A percentile compares a stretch with the other conserved stretches of the same genome.
Evolutionary conservation across 192 early-diverging fungal genomes (phyloP).

Genomic region (Coemansia sp.): DNA sequence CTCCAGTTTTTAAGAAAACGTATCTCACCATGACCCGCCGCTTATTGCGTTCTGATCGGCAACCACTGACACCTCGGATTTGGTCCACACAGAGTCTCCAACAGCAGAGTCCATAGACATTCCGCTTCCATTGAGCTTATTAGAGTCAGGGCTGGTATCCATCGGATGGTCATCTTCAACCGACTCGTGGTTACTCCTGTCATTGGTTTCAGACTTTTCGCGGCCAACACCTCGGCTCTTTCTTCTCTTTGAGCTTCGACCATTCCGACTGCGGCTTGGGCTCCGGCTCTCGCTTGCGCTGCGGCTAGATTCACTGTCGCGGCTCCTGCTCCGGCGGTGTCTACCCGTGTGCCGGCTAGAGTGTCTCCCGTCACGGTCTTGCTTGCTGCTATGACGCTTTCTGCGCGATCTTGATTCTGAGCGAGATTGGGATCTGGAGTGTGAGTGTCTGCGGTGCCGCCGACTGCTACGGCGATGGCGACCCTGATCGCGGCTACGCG

Average conservation of each 20-base stretch:
- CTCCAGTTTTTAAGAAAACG: too few relatives aligned
- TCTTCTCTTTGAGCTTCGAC: conserved; percentile 6
- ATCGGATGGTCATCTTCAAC: conserved; percentile 10
- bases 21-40: neutral
- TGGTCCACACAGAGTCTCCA: neutral
- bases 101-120: neutral
- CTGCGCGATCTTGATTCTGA: conserved; percentile 17
- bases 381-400: conserved; percentile 12
- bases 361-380: conserved; percentile 1
- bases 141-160: neutral
- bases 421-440: conserved; percentile 17
- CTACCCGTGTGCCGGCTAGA: conserved; percentile 9
- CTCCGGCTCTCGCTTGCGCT: conserved; percentile 17
- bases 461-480: conserved; percentile 14
- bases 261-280: conserved; percentile 19
- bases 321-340: conserved; percentile 19
- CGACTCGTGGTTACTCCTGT: neutral
- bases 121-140: neutral
- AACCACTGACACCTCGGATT: neutral
- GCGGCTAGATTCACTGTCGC: conserved; percentile 15
- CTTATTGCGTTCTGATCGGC: neutral
- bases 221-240: conserved; percentile 9
- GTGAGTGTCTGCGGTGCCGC: conserved; percentile 25
- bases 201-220: neutral
- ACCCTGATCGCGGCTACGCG: conserved; percentile 18